These are phyloP conservation scores for Aspergillus persii DNA, from an alignment of 2,329 filamentous ascomycete species.

Conservation along the genomic window DNA sequence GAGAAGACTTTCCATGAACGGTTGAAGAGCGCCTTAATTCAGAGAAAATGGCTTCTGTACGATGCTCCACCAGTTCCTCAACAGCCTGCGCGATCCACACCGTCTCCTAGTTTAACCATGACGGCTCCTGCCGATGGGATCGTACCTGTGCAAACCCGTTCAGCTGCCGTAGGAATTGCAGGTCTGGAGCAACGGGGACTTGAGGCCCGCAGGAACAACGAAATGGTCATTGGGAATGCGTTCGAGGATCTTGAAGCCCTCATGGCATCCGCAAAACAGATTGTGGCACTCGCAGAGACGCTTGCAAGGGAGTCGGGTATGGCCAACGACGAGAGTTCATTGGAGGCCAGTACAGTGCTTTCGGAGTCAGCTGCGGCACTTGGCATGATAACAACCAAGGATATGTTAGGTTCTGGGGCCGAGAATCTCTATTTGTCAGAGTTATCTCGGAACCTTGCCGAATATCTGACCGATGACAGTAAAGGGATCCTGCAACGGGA, in stretches of 20 bases:
- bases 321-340: conserved; percentile 56
- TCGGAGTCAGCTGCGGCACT: conserved; percentile 81
- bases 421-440: conserved; percentile 89
- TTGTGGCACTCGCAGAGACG: conserved; percentile 86
- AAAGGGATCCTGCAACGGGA: conserved; percentile 73
- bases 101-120: conserved; percentile 30
- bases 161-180: conserved; percentile 80
- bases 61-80: conserved; percentile 84
- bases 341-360: conserved; percentile 71
- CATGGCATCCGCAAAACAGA: conserved; percentile 96
- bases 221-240: conserved; percentile 84
- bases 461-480: conserved; percentile 83
- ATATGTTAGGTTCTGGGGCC: conserved; percentile 79
- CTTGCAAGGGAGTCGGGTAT: conserved; percentile 69
- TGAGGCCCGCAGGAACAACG: conserved; percentile 86
- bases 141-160: conserved; percentile 26
- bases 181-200: conserved; percentile 83
- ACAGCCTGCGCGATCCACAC: conserved; percentile 48
- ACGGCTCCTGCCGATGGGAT: conserved; percentile 20
- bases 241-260: conserved; percentile 96
- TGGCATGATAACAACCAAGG: conserved; percentile 88
- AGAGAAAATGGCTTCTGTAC: conserved; percentile 92
- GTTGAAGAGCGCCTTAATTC: conserved; percentile 80
- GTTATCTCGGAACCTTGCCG: conserved; percentile 77
- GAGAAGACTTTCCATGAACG: conserved; percentile 88